Conservation (phyloP, 139 green algal species). For the Chlamydomonas sp. region DNA sequence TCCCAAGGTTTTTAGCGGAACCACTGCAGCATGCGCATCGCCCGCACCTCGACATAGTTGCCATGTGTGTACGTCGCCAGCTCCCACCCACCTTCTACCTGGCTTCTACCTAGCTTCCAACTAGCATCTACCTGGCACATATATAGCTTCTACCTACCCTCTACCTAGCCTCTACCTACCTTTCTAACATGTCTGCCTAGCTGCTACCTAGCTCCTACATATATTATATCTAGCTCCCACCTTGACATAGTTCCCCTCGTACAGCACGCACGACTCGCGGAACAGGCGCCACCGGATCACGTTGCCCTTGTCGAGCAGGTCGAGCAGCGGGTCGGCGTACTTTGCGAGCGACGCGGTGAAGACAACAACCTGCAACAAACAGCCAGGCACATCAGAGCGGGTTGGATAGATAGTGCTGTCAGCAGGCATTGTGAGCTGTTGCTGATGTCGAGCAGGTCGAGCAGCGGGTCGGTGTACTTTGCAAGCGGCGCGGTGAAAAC, state of each 20-base stretch:
- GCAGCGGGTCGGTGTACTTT: conserved; percentile 86
- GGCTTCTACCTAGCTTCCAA: too few species aligned
- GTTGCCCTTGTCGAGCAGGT: conserved; percentile 71
- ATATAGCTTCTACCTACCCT: too few species aligned
- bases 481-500: conserved; percentile 87
- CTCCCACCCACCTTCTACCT: too few species aligned
- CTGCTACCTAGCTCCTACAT: too few species aligned
- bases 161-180: too few species aligned
- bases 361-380: conserved; percentile 71
- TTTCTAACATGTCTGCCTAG: too few species aligned
- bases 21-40: too few species aligned
- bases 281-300: conserved; percentile 86
- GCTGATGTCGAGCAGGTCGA: conserved; percentile 76
- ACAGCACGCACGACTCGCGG: conserved; percentile 82
- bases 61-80: too few species aligned
- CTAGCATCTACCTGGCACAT: too few species aligned
- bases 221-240: too few species aligned
- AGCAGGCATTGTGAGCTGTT: conserved; percentile 19
- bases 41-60: too few species aligned
- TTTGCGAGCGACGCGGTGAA: conserved; percentile 89
- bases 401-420: conserved; percentile 30
- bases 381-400: conserved; percentile 75
- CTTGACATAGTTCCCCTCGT: conserved; percentile 56
- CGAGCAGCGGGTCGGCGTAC: conserved; percentile 84
- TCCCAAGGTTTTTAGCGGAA: too few species aligned